These are phyloP conservation scores for Cercospora zeina DNA, from an alignment of 2,329 filamentous ascomycete species.

Conservation along the genomic window DNA sequence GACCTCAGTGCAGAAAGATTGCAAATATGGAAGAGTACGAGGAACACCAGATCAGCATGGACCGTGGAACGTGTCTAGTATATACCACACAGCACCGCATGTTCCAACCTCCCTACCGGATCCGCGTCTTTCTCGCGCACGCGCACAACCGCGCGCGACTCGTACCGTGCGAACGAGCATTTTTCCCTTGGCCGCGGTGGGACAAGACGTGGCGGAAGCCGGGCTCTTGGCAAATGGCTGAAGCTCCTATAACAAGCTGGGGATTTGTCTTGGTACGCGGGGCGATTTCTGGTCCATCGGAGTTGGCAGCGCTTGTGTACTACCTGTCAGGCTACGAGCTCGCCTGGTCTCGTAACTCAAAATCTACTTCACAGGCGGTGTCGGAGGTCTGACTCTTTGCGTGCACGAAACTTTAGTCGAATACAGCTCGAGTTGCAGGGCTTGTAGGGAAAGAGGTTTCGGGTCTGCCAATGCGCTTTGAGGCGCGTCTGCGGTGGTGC, in stretches of 20 bases:
- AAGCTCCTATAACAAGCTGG: not conserved
- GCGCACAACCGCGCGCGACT: not conserved
- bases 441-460: not conserved
- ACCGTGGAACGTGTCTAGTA: not conserved
- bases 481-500: not conserved
- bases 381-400: not conserved
- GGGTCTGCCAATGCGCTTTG: not conserved
- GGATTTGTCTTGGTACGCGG: not conserved
- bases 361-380: not conserved
- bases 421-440: not conserved
- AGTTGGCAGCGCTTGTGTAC: not conserved
- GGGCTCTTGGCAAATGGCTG: not conserved
- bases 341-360: not conserved
- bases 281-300: not conserved
- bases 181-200: not conserved
- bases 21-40: not conserved
- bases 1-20: not conserved
- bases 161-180: conserved; percentile 1
- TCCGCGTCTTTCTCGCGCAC: not conserved
- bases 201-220: not conserved
- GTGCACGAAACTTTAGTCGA: not conserved
- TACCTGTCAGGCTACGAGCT: not conserved
- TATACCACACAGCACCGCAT: not conserved
- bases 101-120: not conserved
- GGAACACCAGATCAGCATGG: not conserved